Evolutionary conservation across 2,329 filamentous ascomycete genomes (phyloP), one percentile per base, ranked within the genome.

Genomic region (Phoma sp.): DNA sequence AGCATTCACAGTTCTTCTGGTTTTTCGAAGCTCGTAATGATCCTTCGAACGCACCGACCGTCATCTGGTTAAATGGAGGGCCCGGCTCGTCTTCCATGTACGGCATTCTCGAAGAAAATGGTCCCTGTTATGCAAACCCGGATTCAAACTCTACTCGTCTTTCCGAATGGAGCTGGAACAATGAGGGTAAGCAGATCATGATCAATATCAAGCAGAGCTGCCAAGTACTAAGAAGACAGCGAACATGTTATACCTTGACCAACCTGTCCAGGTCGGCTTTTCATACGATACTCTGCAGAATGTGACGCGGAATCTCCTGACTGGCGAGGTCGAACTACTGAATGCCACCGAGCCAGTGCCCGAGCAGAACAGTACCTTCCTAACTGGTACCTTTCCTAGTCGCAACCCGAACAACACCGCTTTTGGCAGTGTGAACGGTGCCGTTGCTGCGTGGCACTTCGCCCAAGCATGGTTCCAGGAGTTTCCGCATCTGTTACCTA

Each of bases 201-300:
- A 79, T 90, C n/a, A 90, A 87, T 71, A 83, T 90, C 61, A n/a
- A n/a, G n/a, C n/a, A n/a, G n/a, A n/a, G n/a, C n/a, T n/a, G n/a
- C n/a, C n/a, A n/a, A n/a, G n/a, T n/a, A n/a, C n/a, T n/a, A n/a
- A n/a, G n/a, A n/a, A n/a, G n/a, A n/a, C n/a, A 25, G 23, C 9
- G 23, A 25, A 25, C 23, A 25, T 25, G 23, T 5, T 25, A 25
- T 25, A 25, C 23, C 5, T 25, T 9, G 87, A 90, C 64, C 85
- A 89, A 69, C 87, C 84, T 4, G 80, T 79, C 12, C 81, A 84
- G 50, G 80, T 83, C 4, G 84, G 84, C 3, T 84, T 85, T 66
- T 84, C 80, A 25, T 59, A 56, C 30, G 53, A 57, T 23, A 37
- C 23, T 10, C 42, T 55, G 12, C 45, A 68, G 46, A 39, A 52